Evolutionary conservation across 169 alveolate genomes (phyloP).

Genomic region (Eimeria acervulina): DNA sequence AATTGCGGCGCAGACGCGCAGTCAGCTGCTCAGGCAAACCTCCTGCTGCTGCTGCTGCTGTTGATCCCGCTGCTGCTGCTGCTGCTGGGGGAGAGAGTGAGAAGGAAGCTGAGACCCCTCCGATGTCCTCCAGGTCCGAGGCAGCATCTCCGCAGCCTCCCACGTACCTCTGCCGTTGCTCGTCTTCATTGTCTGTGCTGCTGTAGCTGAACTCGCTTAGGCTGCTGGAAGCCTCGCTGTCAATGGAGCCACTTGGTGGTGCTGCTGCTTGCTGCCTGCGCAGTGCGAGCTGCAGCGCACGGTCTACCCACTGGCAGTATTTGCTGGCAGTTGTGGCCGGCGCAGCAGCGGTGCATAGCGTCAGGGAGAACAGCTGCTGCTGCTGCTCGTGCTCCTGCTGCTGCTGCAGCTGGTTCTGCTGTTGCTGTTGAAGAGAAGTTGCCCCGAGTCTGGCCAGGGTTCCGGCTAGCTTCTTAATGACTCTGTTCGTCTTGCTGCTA

Average conservation of each 20-base stretch:
- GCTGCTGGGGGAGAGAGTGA: neutral
- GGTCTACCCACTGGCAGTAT: constrained; percentile 15
- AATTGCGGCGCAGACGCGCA: constrained; percentile 74
- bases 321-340: constrained; percentile 33
- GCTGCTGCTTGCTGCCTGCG: constrained; percentile 23
- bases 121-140: constrained; percentile 23
- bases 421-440: neutral
- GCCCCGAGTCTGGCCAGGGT: neutral
- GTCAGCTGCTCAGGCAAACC: constrained; percentile 77
- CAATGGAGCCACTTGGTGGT: neutral
- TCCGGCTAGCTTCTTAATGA: neutral
- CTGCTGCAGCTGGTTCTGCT: neutral
- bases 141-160: constrained; percentile 5
- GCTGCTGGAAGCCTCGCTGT: neutral
- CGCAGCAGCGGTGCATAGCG: neutral
- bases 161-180: neutral
- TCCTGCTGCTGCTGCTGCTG: neutral
- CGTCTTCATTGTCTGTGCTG: constrained; percentile 23
- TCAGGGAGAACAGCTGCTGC: neutral
- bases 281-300: constrained; percentile 23
- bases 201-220: neutral
- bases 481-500: constrained; percentile 5
- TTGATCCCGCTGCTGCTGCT: constrained; percentile 15
- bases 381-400: constrained; percentile 24
- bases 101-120: neutral